phyloP scores from a whole-genome alignment of 495 filamentous ascomycete genomes.

The Xylaria grammica region DNA sequence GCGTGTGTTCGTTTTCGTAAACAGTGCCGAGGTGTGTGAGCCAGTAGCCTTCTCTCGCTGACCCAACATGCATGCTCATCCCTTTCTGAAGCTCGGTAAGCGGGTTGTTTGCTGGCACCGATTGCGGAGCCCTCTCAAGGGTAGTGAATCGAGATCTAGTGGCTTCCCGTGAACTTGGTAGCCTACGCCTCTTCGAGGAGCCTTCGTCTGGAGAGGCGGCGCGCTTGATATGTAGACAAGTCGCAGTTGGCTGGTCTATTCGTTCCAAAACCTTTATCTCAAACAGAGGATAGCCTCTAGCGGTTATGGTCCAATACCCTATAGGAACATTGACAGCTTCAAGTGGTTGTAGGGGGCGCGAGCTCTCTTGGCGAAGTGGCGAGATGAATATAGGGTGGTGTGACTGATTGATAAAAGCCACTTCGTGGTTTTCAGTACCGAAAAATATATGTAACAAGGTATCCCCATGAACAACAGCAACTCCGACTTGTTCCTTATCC shows the following conservation, averaged over 20 bases:
- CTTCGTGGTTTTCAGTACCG: not conserved
- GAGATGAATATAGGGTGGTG: not conserved
- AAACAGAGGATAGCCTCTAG: not conserved
- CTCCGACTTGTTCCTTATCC: not conserved
- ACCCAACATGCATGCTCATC: not conserved
- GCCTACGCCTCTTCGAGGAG: not conserved
- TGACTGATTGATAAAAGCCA: not conserved
- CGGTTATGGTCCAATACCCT: not conserved
- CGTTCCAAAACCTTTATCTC: constrained; percentile 7
- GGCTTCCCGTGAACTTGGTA: not conserved
- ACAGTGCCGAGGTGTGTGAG: constrained; percentile 2
- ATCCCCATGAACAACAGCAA: not conserved
- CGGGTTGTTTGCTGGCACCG: not conserved
- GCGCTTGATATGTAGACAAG: not conserved
- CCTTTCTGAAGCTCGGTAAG: not conserved
- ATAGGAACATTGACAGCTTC: not conserved
- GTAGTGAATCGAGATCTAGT: no score
- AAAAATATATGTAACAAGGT: not conserved
- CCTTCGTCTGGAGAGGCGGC: not conserved
- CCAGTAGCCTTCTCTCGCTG: not conserved
- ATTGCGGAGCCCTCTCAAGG: not conserved
- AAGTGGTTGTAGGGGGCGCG: not conserved
- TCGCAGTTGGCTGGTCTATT: not conserved
- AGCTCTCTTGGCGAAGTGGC: not conserved
- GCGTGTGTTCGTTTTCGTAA: not conserved